These are phyloP conservation scores for Euptelea pleiosperma DNA, from an alignment of 164 flowering plant genomes.

Conservation along the genomic window DNA sequence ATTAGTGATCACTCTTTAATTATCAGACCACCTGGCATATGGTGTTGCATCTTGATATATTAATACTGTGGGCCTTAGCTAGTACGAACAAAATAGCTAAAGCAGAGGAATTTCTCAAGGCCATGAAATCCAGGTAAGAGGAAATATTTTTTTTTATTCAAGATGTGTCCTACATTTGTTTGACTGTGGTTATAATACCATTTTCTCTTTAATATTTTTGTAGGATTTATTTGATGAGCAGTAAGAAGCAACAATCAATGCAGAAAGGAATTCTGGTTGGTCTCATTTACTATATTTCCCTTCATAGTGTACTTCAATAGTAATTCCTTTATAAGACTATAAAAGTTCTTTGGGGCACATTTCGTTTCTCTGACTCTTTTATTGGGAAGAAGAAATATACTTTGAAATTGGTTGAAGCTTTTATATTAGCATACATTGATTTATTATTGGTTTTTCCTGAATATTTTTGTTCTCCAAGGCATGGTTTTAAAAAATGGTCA, in stretches of 20 bases:
- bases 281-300: not conserved
- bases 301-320: not conserved
- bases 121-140: constrained; percentile 60
- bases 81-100: constrained; percentile 33
- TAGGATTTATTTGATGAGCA: constrained; percentile 48
- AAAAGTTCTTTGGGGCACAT: no score
- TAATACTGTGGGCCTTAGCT: constrained; percentile 77
- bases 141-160: not conserved
- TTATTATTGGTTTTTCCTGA: no score
- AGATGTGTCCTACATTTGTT: not conserved
- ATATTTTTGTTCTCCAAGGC: no score
- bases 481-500: no score
- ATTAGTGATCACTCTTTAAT: not conserved
- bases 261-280: constrained; percentile 62
- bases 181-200: not conserved
- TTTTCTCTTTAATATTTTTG: constrained; percentile 8
- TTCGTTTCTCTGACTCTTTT: no score
- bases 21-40: constrained; percentile 59
- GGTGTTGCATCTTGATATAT: constrained; percentile 83
- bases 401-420: no score
- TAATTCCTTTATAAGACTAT: no score
- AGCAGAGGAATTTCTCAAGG: constrained; percentile 59
- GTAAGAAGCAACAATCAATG: constrained; percentile 66
- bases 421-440: no score
- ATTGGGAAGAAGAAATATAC: no score